Conservation (phyloP, 192 early-diverging fungal species). For the Chytriomyces confervae region DNA sequence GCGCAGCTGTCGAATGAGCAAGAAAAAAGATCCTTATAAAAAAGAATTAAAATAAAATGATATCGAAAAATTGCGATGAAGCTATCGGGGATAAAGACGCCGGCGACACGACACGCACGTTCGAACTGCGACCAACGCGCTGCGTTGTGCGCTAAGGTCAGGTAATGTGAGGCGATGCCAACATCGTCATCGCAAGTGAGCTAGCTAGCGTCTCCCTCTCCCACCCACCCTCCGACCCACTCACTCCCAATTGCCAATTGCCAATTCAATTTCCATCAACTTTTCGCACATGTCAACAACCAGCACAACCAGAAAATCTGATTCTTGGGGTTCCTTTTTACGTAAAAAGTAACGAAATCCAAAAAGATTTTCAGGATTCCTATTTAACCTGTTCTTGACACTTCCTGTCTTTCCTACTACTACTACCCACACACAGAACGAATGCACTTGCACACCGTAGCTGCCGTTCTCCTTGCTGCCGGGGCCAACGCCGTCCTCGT, state of each 20-base stretch:
- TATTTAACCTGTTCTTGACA: not conserved
- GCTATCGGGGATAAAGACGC: not conserved
- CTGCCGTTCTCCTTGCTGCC: not conserved
- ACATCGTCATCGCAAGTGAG: no score
- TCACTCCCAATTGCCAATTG: no score
- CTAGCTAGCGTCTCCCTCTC: no score
- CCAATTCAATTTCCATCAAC: no score
- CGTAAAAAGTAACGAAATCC: conserved; percentile 1
- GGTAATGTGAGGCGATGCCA: no score
- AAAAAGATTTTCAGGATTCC: not conserved
- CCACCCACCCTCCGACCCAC: no score
- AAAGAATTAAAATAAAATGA: not conserved
- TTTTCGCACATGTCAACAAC: no score
- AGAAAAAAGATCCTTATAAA: not conserved
- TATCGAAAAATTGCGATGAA: not conserved
- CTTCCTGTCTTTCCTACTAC: not conserved
- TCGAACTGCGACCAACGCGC: no score
- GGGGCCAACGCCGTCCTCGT: not conserved
- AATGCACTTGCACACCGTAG: not conserved
- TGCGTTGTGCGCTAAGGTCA: no score
- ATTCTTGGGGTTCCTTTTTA: not conserved
- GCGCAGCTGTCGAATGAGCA: not conserved
- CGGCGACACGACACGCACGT: not conserved
- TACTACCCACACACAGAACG: not conserved
- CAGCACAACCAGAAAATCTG: no score